A percentile compares a stretch with the other conserved stretches of the same genome.
Conservation (phyloP, 1,139 yeast species). For the Zhuliangozyma blackwelliae region DNA sequence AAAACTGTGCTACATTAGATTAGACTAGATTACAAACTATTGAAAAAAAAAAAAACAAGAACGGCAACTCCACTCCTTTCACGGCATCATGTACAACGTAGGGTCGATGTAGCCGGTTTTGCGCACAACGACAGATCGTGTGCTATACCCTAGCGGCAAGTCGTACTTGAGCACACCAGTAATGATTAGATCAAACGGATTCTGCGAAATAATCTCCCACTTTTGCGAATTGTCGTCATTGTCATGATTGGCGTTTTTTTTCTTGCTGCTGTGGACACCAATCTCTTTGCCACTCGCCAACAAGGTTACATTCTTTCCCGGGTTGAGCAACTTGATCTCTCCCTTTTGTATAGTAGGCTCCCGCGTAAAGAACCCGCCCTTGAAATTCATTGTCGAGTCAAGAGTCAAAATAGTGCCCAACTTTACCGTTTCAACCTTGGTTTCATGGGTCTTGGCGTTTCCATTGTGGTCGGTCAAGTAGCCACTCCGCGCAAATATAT, state of each 20-base stretch:
- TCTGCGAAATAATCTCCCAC: slow-evolving; percentile 73
- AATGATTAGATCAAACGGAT: slow-evolving; percentile 82
- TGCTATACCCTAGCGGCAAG: slow-evolving; percentile 58
- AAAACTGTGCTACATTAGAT: not conserved
- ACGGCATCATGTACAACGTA: slow-evolving; percentile 11
- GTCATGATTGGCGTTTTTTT: slow-evolving; percentile 7
- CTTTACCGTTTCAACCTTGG: slow-evolving; percentile 57
- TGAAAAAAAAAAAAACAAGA: too few species aligned
- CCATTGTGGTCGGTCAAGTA: slow-evolving; percentile 30
- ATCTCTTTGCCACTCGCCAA: not conserved
- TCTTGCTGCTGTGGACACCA: not conserved
- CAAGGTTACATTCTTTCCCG: slow-evolving; percentile 61
- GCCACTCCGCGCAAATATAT: slow-evolving; percentile 80
- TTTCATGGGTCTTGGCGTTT: not conserved
- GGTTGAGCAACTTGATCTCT: slow-evolving; percentile 67
- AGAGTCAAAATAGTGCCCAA: slow-evolving; percentile 65
- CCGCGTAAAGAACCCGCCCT: slow-evolving; percentile 73
- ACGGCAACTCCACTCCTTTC: not conserved
- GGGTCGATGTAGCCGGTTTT: slow-evolving; percentile 61
- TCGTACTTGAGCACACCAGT: slow-evolving; percentile 79
- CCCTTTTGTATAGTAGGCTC: slow-evolving; percentile 56
- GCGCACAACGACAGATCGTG: slow-evolving; percentile 59
- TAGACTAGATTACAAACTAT: not conserved
- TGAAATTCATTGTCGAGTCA: slow-evolving; percentile 71
- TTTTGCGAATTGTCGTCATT: slow-evolving; percentile 42